Evolutionary conservation across 164 flowering plant species (phyloP).

Genomic region (Kalanchoe fedtschenkoi): DNA sequence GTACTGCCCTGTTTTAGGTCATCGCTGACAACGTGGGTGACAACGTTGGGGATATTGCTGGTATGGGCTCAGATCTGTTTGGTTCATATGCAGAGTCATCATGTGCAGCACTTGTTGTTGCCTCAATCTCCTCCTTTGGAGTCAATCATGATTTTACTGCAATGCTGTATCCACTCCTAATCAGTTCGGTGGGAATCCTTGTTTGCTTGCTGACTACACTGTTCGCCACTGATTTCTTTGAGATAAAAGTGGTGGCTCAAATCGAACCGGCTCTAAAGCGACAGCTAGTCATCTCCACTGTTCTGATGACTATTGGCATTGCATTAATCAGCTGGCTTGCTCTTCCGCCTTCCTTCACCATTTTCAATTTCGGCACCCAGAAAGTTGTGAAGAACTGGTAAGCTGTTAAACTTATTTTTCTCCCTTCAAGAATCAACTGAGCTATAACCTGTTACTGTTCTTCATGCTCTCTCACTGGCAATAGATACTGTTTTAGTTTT

Average conservation of each 20-base stretch:
- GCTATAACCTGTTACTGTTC: not conserved
- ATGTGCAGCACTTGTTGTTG: slow-evolving; percentile 43
- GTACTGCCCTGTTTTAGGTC: slow-evolving; percentile 20
- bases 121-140: slow-evolving; percentile 52
- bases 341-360: slow-evolving; percentile 36
- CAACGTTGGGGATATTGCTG: slow-evolving; percentile 50
- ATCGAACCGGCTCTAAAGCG: slow-evolving; percentile 38
- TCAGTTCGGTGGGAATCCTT: slow-evolving; percentile 39
- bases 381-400: slow-evolving; percentile 43
- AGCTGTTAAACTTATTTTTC: too few species aligned
- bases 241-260: slow-evolving; percentile 25
- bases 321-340: slow-evolving; percentile 31
- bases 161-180: slow-evolving; percentile 36
- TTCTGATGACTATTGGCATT: slow-evolving; percentile 41
- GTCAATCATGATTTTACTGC: slow-evolving; percentile 27
- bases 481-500: not conserved
- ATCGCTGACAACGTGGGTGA: slow-evolving; percentile 54
- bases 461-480: not conserved
- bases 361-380: slow-evolving; percentile 25
- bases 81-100: slow-evolving; percentile 46
- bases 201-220: slow-evolving; percentile 39
- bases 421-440: too few species aligned
- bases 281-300: slow-evolving; percentile 41
- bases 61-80: slow-evolving; percentile 45
- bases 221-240: slow-evolving; percentile 35